Percentiles rank a stretch among this genome's conserved stretches.
Conservation (phyloP, 2,329 filamentous ascomycete genomes). For the Aspergillus ustus region DNA sequence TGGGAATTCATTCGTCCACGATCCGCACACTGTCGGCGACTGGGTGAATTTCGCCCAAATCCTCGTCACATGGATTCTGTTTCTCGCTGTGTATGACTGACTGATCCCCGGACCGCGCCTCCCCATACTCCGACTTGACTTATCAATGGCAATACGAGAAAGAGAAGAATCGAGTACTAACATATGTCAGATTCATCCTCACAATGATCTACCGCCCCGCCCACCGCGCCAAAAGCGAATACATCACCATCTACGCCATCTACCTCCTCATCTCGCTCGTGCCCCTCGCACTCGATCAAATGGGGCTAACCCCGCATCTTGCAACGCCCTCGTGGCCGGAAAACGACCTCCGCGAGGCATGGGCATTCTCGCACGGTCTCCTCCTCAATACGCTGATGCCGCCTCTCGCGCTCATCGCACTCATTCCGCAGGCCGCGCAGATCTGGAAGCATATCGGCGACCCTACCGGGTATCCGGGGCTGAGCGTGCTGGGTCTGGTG, state of each 20-base stretch:
- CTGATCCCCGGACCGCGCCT: neutral
- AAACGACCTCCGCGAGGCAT: neutral
- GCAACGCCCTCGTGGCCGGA: neutral
- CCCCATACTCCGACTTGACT: neutral
- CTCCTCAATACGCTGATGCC: neutral
- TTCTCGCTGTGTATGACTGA: neutral
- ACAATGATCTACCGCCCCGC: neutral
- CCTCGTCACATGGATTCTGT: neutral
- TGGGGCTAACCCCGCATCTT: neutral
- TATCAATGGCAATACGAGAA: neutral
- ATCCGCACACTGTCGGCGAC: neutral
- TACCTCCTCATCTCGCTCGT: neutral
- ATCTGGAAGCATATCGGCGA: neutral
- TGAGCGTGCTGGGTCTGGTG: neutral
- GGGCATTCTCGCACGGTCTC: neutral
- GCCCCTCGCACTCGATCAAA: neutral
- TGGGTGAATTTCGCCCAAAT: conserved; percentile 3
- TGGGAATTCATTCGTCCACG: neutral
- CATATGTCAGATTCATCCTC: neutral
- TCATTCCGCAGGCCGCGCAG: neutral
- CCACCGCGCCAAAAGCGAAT: neutral
- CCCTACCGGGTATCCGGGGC: neutral
- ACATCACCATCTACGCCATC: neutral
- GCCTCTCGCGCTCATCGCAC: neutral
- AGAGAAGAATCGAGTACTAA: neutral